Evolutionary conservation across 1,284 basidiomycete species (phyloP).

Genomic region (Microstroma glucosiphilum): DNA sequence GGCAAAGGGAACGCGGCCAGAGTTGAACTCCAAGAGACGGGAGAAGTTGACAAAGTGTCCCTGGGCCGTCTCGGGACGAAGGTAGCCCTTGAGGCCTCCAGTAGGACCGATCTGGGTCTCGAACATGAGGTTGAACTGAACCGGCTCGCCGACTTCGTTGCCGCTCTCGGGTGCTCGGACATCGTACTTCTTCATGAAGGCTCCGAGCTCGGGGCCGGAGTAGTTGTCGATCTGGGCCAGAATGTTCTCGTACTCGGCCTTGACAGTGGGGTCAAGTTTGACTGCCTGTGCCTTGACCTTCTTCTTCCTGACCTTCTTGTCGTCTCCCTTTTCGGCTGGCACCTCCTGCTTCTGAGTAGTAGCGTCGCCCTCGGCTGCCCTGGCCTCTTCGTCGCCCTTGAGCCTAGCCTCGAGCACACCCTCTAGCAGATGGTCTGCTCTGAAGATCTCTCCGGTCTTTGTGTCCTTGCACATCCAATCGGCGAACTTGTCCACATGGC

Average conservation of each 20-base stretch:
- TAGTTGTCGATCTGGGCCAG: slow-evolving; percentile 96
- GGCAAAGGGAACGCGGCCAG: slow-evolving; percentile 89
- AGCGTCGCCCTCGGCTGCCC: slow-evolving; percentile 54
- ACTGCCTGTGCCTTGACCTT: slow-evolving; percentile 68
- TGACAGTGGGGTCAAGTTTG: slow-evolving; percentile 69
- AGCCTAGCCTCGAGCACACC: slow-evolving; percentile 83
- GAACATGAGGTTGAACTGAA: slow-evolving; percentile 99
- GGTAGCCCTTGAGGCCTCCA: slow-evolving; percentile 89
- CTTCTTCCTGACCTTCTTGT: slow-evolving; percentile 70
- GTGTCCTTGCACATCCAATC: slow-evolving; percentile 99
- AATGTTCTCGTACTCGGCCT: slow-evolving; percentile 71
- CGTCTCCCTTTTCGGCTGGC: slow-evolving; percentile 23
- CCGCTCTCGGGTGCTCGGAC: slow-evolving; percentile 86
- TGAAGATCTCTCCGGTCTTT: slow-evolving; percentile 89
- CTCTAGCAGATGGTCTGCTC: slow-evolving; percentile 95
- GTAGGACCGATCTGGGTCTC: slow-evolving; percentile 94
- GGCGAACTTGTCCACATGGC: slow-evolving; percentile 95
- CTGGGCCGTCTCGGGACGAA: slow-evolving; percentile 96
- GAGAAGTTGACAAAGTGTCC: slow-evolving; percentile 99
- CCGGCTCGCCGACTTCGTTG: slow-evolving; percentile 85
- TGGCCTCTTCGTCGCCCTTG: slow-evolving; percentile 85
- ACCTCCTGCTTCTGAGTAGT: slow-evolving; percentile 8
- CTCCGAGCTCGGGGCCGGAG: slow-evolving; percentile 78
- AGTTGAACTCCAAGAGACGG: slow-evolving; percentile 95
- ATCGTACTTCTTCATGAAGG: slow-evolving; percentile 73